Percentiles rank a stretch among this genome's conserved stretches.
Conservation (phyloP, 352 stramenopile species). For the Phytophthora hybrid region DNA sequence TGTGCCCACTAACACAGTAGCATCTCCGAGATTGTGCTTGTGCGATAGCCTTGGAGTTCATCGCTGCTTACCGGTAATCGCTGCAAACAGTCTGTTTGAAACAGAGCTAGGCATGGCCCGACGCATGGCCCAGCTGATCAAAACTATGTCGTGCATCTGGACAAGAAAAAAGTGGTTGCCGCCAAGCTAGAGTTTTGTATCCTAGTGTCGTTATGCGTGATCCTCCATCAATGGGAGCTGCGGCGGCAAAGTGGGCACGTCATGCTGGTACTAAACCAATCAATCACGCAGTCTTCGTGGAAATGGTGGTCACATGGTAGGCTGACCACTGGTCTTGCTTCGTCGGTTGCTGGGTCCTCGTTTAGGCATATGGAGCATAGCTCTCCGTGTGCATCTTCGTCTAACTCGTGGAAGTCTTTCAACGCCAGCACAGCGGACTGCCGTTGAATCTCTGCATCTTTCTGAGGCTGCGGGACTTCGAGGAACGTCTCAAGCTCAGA, state of each 20-base stretch:
- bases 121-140: too few species aligned
- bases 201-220: background rate
- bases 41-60: too few species aligned
- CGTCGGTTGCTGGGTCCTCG: slow-evolving; percentile 37
- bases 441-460: slow-evolving; percentile 50
- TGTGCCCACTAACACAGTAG: too few species aligned
- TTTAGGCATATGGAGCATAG: slow-evolving; percentile 65
- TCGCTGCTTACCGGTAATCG: too few species aligned
- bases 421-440: slow-evolving; percentile 57
- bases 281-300: slow-evolving; percentile 76
- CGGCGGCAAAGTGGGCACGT: slow-evolving; percentile 67
- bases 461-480: slow-evolving; percentile 55
- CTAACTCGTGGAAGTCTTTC: slow-evolving; percentile 46
- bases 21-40: too few species aligned
- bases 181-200: too few species aligned
- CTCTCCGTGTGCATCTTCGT: slow-evolving; percentile 18
- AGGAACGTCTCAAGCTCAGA: slow-evolving; percentile 54
- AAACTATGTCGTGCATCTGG: too few species aligned
- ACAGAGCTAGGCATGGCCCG: too few species aligned
- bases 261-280: slow-evolving; percentile 70
- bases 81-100: too few species aligned
- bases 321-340: slow-evolving; percentile 41
- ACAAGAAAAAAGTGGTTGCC: too few species aligned
- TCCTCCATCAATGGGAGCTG: slow-evolving; percentile 13
- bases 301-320: slow-evolving; percentile 68